Evolutionary conservation across 345 rosid genomes (phyloP).

Genomic region (Gossypium thurberi): DNA sequence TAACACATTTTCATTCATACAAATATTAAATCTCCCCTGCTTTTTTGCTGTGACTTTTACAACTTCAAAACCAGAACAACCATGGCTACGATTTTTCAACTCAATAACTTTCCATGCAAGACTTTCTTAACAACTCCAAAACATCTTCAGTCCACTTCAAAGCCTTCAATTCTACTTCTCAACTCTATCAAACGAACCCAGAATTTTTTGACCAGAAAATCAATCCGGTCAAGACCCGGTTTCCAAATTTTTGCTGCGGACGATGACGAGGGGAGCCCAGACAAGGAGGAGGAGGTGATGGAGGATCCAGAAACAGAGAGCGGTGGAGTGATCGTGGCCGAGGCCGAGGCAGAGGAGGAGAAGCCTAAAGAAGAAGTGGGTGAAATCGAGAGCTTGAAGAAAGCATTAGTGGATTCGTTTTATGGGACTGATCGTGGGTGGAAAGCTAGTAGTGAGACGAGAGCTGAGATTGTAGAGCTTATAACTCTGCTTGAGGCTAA

Average conservation of each 20-base stretch:
- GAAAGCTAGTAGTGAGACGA: slow-evolving; percentile 64
- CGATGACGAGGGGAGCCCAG: slow-evolving; percentile 30
- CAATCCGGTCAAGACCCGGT: slow-evolving; percentile 19
- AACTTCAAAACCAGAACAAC: not conserved
- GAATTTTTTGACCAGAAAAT: not conserved
- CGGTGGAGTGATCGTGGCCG: slow-evolving; percentile 30
- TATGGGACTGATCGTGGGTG: slow-evolving; percentile 77
- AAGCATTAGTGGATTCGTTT: slow-evolving; percentile 52
- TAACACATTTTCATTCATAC: not conserved
- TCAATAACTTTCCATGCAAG: slow-evolving; percentile 43
- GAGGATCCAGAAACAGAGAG: slow-evolving; percentile 13
- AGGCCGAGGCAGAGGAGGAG: slow-evolving; percentile 41
- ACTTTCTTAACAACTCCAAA: slow-evolving; percentile 11
- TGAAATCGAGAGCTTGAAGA: slow-evolving; percentile 53
- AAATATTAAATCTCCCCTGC: not conserved
- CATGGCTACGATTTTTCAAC: slow-evolving; percentile 49
- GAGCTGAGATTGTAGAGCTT: slow-evolving; percentile 83
- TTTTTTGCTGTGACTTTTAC: not conserved
- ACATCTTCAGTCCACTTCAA: slow-evolving; percentile 5
- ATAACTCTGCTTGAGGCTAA: slow-evolving; percentile 73
- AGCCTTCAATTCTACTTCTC: slow-evolving; percentile 15
- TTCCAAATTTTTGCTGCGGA: slow-evolving; percentile 25
- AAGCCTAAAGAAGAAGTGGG: slow-evolving; percentile 29
- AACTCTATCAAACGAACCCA: slow-evolving; percentile 10
- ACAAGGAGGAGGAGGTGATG: slow-evolving; percentile 12